phyloP scores from a whole-genome alignment of 371 early-diverging fungal species.

The Encephalitozoon intestinalis region DNA sequence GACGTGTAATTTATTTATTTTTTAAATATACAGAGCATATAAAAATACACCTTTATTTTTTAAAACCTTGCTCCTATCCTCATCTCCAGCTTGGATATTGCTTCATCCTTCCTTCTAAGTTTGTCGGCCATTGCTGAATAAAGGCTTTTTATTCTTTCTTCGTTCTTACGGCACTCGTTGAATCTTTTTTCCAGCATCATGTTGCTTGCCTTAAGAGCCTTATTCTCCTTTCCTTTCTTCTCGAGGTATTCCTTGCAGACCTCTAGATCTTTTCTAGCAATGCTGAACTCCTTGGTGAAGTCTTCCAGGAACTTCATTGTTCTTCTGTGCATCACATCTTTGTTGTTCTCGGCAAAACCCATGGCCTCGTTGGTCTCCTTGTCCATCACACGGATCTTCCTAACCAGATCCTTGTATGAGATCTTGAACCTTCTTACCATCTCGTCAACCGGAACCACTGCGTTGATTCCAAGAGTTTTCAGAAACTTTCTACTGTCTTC shows the following conservation, averaged over 20 bases:
- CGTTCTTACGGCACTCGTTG: neutral
- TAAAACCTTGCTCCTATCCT: neutral
- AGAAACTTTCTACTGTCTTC: conserved; percentile 9
- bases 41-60: conserved; percentile 3
- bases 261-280: conserved; percentile 47
- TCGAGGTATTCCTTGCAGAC: conserved; percentile 48
- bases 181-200: conserved; percentile 20
- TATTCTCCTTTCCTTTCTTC: conserved; percentile 53
- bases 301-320: conserved; percentile 35
- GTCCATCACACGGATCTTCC: conserved; percentile 32
- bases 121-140: neutral
- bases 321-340: conserved; percentile 23
- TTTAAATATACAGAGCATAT: neutral
- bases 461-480: neutral
- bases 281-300: conserved; percentile 49
- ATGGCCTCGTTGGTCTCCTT: conserved; percentile 43
- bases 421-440: conserved; percentile 22
- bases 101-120: conserved; percentile 7
- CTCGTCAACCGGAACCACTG: neutral
- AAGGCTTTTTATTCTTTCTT: neutral
- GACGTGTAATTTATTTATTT: neutral
- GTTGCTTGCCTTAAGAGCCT: conserved; percentile 48
- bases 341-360: conserved; percentile 45
- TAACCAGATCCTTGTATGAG: conserved; percentile 19
- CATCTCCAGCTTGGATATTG: conserved; percentile 19